phyloP scores from a whole-genome alignment of 768 basidiomycete genomes.

The Kwoniella bestiolae region DNA sequence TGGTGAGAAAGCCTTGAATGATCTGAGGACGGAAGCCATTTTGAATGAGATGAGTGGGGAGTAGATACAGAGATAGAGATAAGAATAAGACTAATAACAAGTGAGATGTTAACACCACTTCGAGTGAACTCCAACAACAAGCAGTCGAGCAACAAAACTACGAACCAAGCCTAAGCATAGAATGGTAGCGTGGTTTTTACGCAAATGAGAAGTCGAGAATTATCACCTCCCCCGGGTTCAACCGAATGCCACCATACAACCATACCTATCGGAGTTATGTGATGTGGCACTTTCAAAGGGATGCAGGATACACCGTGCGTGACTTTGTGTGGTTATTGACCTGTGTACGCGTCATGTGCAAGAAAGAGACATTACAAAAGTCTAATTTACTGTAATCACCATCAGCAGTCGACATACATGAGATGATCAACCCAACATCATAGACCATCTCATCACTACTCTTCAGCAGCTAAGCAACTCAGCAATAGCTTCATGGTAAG shows the following conservation, averaged over 20 bases:
- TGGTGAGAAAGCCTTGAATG: slow-evolving; percentile 29
- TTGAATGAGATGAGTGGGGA: slow-evolving; percentile 19
- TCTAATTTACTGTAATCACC: too few relatives aligned
- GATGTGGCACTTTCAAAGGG: neutral
- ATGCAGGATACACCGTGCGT: neutral
- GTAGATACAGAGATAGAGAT: slow-evolving; percentile 2
- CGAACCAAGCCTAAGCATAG: neutral
- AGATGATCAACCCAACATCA: neutral
- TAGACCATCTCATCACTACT: neutral
- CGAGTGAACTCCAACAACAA: neutral
- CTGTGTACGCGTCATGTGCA: slow-evolving; percentile 1
- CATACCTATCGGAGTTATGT: neutral
- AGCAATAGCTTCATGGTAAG: too few relatives aligned
- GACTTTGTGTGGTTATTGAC: slow-evolving; percentile 6
- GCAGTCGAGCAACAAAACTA: neutral
- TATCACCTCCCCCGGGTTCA: neutral
- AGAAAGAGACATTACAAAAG: neutral
- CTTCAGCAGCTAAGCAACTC: too few relatives aligned
- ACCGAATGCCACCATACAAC: neutral
- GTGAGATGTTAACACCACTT: neutral
- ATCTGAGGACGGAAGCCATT: slow-evolving; percentile 45
- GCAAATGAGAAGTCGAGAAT: slow-evolving; percentile 1
- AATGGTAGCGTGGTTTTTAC: slow-evolving; percentile 10
- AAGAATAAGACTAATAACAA: neutral
- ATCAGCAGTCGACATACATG: too few relatives aligned